These are phyloP conservation scores for Dentipellis sp. DNA, from an alignment of 768 basidiomycete genomes.

Conservation along the genomic window DNA sequence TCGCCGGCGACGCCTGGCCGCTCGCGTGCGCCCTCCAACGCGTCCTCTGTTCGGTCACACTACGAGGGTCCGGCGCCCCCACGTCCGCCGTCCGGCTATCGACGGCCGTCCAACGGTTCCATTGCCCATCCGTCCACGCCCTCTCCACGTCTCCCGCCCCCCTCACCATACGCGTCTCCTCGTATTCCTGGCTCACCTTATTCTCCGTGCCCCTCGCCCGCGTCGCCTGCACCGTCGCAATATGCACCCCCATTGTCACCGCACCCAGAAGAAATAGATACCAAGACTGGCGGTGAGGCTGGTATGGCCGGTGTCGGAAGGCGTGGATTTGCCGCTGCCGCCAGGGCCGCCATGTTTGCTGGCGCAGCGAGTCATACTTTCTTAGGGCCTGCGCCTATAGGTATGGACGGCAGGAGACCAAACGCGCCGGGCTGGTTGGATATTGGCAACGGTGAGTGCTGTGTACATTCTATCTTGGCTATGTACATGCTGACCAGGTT, in stretches of 20 bases:
- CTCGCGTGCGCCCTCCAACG: too few relatives aligned
- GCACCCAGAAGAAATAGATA: slow-evolving; percentile 44
- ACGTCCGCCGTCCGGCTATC: too few relatives aligned
- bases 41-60: too few relatives aligned
- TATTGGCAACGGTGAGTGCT: too few relatives aligned
- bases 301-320: slow-evolving; percentile 91
- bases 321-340: slow-evolving; percentile 70
- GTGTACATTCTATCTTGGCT: too few relatives aligned
- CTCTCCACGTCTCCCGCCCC: not conserved
- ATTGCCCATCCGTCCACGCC: not conserved
- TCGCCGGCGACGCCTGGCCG: too few relatives aligned
- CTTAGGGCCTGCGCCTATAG: too few relatives aligned
- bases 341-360: slow-evolving; percentile 47
- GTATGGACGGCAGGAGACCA: too few relatives aligned
- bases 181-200: not conserved
- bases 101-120: too few relatives aligned
- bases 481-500: too few relatives aligned
- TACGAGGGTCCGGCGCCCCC: too few relatives aligned
- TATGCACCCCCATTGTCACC: not conserved
- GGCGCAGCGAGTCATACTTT: not conserved
- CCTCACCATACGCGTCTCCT: not conserved
- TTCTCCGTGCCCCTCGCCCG: not conserved
- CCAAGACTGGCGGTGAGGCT: slow-evolving; percentile 66
- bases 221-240: slow-evolving; percentile 7
- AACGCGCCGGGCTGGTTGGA: too few relatives aligned